Evolutionary conservation across 306 rosid genomes (phyloP), one percentile per base, ranked within the genome.

Genomic region (Datisca glomerata): DNA sequence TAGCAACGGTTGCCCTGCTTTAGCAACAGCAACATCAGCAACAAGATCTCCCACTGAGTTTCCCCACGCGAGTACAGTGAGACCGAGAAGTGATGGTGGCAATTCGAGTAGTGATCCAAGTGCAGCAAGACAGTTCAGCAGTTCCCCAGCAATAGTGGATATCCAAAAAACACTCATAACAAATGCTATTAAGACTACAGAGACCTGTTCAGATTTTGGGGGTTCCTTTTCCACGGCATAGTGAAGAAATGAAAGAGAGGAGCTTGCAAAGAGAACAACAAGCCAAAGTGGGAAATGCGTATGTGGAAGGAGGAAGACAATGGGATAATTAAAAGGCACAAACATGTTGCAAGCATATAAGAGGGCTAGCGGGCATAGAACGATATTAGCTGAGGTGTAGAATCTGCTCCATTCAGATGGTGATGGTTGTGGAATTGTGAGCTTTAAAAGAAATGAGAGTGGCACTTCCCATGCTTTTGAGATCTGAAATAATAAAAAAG

Each of bases 11-110:
- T 89, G 93, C 49, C 95, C 95, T 6, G 98, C 91, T 73, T 84
- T 89, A 31, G 98, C 93, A 42, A 83, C 66, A 5, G 95, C 91
- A 27, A 89, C 95, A 59, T 89, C 95, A 10, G 98, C 98, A 33
- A 79, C 95, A 14, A 89, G 93, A 64, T 89, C 95, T 53, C 98
- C 95, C 39, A 84, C 93, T 1, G 95, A 89, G 47, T 89, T 89
- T 34, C 98, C 98, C 98, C 95, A 89, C 16, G 98, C 98, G 54
- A 89, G 91, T 31, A 89, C 98, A 0, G 95, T 89, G 12, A 84
- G 91, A 49, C 98, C 91, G 0, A 89, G 95, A 57, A 89, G 68
- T 32, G 91, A 58, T 1, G 73, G 75, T 0, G 95, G 86, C 57
- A 84, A 59, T 59, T 80, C 52, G 42, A 89, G 93, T 41, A 75